Base-by-base conservation (phyloP, 163 green algal genomes). In the Chlamydomonas reinhardtii region DNA sequence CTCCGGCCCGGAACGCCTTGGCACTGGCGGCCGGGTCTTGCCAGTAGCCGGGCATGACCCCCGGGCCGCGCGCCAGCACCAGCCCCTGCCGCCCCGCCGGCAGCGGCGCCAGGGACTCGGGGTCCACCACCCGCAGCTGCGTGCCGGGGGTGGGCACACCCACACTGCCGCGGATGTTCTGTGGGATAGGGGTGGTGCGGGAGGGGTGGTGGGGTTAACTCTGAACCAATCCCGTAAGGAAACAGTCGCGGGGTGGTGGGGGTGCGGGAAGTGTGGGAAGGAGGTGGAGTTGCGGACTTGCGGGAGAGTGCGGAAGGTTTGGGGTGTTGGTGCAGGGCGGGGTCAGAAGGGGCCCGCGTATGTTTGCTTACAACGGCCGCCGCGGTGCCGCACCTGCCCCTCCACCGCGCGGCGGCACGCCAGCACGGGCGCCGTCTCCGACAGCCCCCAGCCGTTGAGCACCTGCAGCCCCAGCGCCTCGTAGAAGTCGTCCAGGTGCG, bases 381-480 rank as follows among this genome's bases (percentile, higher is more conserved):
- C n/a, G n/a, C n/a, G n/a, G n/a, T n/a, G n/a, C n/a, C 68, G 4
- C 72, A 87, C 82, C 82, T 84, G 76, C 29, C 56, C 66, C 52
- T 32, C 65, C 35, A 65, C 61, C 48, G 71, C 37, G 32, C 70
- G 54, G 52, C 96, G 91, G 89, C 95, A 97, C n/a, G 94, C 93
- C 62, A 99, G 94, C 83, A 99, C 97, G 0, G 97, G 97, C 2
- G 91, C 96, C 0, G 95, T 98, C 91, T 99, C 96, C 11, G 93
- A 97, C 8, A 99, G 89, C 19, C 97, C 97, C 92, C 95, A 99
- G 62, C 97, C 97, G 82, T 99, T 99, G 48, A 99, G 85, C 43
- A 99, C 91, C 0, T 86, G 66, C 32, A 99, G 90, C 0, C 94
- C 96, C 5, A 98, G 73, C 24, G 91, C 82, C 89, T 98, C 96